These are phyloP conservation scores for Scheffersomyces stambukii DNA, from an alignment of 1,139 yeast species.

Conservation along the genomic window DNA sequence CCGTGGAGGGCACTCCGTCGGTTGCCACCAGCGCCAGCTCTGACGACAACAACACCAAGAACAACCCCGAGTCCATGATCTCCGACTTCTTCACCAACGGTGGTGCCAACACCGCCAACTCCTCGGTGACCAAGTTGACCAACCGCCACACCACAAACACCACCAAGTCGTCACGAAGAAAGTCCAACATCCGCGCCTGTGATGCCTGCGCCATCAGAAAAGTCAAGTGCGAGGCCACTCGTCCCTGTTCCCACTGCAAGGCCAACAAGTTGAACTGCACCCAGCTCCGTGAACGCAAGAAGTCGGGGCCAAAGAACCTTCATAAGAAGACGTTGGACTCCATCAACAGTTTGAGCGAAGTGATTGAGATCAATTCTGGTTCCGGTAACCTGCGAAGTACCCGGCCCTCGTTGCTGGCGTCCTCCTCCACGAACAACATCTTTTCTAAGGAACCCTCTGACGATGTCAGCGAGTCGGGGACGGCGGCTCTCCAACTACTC, in stretches of 20 bases:
- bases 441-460: slow-evolving; percentile 8
- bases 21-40: no score
- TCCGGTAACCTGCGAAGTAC: slow-evolving; percentile 1
- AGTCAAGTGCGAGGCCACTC: slow-evolving; percentile 35
- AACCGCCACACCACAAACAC: slow-evolving; percentile 11
- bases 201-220: slow-evolving; percentile 45
- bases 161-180: slow-evolving; percentile 12
- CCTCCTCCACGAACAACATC: slow-evolving; percentile 4
- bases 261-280: slow-evolving; percentile 36
- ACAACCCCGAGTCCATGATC: slow-evolving; percentile 2
- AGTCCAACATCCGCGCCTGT: slow-evolving; percentile 30
- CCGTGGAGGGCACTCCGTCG: no score
- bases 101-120: slow-evolving; percentile 5
- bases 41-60: not conserved
- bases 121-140: slow-evolving; percentile 9
- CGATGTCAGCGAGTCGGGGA: no score
- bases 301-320: slow-evolving; percentile 41
- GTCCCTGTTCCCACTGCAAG: slow-evolving; percentile 40
- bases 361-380: slow-evolving; percentile 9
- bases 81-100: slow-evolving; percentile 4
- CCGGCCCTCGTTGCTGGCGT: slow-evolving; percentile 3
- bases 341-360: slow-evolving; percentile 24
- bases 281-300: slow-evolving; percentile 33
- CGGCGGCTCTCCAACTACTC: slow-evolving; percentile 2
- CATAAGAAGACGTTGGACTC: slow-evolving; percentile 35